phyloP scores from a whole-genome alignment of 2,329 filamentous ascomycete genomes.

The Colletotrichum agaves region DNA sequence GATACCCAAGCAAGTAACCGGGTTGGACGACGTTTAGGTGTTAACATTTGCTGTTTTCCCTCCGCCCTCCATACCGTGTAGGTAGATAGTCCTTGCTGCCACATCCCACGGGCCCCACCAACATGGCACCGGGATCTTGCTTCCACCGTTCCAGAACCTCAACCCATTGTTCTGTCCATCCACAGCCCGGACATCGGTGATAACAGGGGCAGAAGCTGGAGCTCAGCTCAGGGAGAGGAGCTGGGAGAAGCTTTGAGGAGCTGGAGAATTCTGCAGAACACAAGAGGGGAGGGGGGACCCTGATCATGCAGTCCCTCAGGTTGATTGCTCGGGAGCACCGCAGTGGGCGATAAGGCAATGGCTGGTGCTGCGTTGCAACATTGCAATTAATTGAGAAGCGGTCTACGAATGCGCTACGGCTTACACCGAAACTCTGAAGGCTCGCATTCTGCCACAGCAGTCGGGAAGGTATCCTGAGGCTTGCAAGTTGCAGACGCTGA shows the following conservation, averaged over 20 bases:
- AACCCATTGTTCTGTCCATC: neutral
- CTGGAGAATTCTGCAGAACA: neutral
- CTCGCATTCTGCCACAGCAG: neutral
- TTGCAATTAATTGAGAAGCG: constrained; percentile 18
- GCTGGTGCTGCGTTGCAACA: constrained; percentile 14
- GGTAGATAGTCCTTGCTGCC: neutral
- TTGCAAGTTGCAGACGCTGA: too few relatives aligned
- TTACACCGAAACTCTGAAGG: neutral
- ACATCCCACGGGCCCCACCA: neutral
- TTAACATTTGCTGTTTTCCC: neutral
- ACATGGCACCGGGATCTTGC: constrained; percentile 14
- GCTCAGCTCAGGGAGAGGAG: neutral
- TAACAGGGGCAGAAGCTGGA: neutral
- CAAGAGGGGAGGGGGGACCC: constrained; percentile 24
- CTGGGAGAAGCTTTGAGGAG: constrained; percentile 12
- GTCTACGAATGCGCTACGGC: too few relatives aligned
- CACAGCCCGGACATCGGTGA: neutral
- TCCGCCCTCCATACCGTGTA: neutral
- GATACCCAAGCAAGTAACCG: neutral
- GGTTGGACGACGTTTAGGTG: neutral
- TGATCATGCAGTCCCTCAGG: constrained; percentile 10
- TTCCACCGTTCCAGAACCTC: constrained; percentile 1
- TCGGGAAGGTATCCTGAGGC: too few relatives aligned
- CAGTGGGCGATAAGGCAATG: constrained; percentile 25
- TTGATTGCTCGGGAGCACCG: constrained; percentile 22